These are phyloP conservation scores for Ceratocystiopsis brevicomis DNA, from an alignment of 2,329 filamentous ascomycete species.

Conservation along the genomic window DNA sequence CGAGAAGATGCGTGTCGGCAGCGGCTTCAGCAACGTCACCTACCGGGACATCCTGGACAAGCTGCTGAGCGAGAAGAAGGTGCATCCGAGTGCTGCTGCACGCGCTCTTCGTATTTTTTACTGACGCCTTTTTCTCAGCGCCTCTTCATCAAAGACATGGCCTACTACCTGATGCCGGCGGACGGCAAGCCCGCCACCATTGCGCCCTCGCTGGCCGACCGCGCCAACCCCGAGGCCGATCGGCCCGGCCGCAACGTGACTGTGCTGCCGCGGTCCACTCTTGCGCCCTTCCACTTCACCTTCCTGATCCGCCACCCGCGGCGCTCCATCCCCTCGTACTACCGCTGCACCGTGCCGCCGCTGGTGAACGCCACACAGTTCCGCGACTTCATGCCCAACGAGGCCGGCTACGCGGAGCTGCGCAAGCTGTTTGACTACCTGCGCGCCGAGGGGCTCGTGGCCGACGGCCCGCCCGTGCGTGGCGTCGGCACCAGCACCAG, in stretches of 20 bases:
- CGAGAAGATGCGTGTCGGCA: slow-evolving; percentile 30
- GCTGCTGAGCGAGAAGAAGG: slow-evolving; percentile 44
- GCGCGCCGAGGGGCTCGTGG: slow-evolving; percentile 46
- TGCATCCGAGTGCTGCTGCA: not conserved
- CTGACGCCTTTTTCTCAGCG: slow-evolving; percentile 29
- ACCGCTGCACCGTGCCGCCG: slow-evolving; percentile 81
- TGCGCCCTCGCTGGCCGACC: slow-evolving; percentile 54
- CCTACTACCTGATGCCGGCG: slow-evolving; percentile 74
- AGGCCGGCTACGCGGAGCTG: slow-evolving; percentile 82
- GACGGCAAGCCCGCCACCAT: slow-evolving; percentile 47
- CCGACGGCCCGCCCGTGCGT: slow-evolving; percentile 23
- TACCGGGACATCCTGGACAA: slow-evolving; percentile 61
- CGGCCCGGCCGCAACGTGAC: slow-evolving; percentile 58
- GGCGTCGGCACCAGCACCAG: slow-evolving; percentile 5
- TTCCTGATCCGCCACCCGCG: slow-evolving; percentile 96
- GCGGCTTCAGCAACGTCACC: slow-evolving; percentile 50
- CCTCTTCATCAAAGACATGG: slow-evolving; percentile 95
- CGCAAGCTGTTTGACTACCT: slow-evolving; percentile 77
- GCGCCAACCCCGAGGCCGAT: slow-evolving; percentile 12
- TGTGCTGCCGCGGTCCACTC: slow-evolving; percentile 53
- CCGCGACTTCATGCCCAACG: slow-evolving; percentile 65
- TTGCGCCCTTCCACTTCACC: slow-evolving; percentile 77
- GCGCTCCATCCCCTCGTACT: slow-evolving; percentile 80
- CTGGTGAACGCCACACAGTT: slow-evolving; percentile 69
- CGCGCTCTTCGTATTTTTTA: too few species aligned